phyloP scores from a whole-genome alignment of 1,139 yeast genomes.

The Sugiyamaella novakii region DNA sequence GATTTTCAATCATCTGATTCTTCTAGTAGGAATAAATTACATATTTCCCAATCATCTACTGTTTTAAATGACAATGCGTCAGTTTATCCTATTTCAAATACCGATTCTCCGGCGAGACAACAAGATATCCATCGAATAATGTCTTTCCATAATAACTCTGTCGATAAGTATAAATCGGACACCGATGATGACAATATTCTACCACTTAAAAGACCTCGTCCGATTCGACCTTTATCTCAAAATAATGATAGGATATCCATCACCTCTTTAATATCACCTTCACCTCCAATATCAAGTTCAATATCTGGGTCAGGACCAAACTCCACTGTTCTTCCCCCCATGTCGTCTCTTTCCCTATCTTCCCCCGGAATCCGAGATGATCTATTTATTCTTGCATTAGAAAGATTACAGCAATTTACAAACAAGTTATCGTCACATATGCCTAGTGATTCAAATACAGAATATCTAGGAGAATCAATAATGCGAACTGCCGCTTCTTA shows the following conservation, averaged over 20 bases:
- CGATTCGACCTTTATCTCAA: conserved; percentile 7
- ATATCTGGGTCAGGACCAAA: neutral
- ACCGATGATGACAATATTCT: neutral
- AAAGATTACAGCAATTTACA: conserved; percentile 20
- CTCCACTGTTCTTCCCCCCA: conserved; percentile 19
- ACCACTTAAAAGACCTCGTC: conserved; percentile 7
- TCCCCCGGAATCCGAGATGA: conserved; percentile 15
- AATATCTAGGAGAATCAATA: conserved; percentile 59
- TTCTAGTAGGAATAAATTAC: neutral
- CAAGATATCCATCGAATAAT: neutral
- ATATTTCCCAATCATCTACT: neutral
- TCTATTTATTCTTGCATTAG: conserved; percentile 19
- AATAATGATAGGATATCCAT: conserved; percentile 20
- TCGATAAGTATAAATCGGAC: neutral
- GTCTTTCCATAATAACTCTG: neutral
- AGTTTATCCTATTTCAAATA: neutral
- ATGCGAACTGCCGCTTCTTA: conserved; percentile 59
- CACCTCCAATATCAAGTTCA: conserved; percentile 6
- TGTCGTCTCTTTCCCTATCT: conserved; percentile 22
- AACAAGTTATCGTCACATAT: conserved; percentile 14
- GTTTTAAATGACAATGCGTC: neutral
- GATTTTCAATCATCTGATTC: neutral
- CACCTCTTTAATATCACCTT: conserved; percentile 16
- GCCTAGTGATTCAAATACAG: conserved; percentile 42
- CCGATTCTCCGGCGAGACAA: neutral